Conservation (phyloP, 2,329 filamentous ascomycete genomes). For the Emmonsia crescens region DNA sequence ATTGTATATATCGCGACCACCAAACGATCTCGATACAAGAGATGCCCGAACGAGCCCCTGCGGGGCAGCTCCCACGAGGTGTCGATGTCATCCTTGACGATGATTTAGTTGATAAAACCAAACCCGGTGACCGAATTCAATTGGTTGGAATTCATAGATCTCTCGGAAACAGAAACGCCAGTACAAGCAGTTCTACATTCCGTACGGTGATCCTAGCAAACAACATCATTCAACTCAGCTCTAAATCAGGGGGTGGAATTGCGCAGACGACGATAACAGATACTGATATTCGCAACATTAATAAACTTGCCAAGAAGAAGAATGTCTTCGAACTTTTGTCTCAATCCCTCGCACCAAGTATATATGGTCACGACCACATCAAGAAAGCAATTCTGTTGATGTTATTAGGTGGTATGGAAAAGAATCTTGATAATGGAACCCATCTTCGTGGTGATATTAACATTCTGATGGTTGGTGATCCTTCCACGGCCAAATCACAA, state of each 20-base stretch:
- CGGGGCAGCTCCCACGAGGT: slow-evolving; percentile 85
- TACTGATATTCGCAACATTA: slow-evolving; percentile 96
- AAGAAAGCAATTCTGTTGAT: slow-evolving; percentile 96
- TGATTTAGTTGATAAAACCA: slow-evolving; percentile 86
- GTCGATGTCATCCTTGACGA: slow-evolving; percentile 97
- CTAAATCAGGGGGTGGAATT: slow-evolving; percentile 89
- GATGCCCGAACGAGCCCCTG: slow-evolving; percentile 94
- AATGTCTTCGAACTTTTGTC: slow-evolving; percentile 87
- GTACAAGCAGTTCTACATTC: slow-evolving; percentile 83
- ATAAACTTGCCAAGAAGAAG: slow-evolving; percentile 90
- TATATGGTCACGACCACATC: slow-evolving; percentile 93
- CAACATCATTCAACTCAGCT: slow-evolving; percentile 87
- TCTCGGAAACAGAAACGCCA: slow-evolving; percentile 85
- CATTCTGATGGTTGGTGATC: slow-evolving; percentile 97
- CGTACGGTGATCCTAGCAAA: slow-evolving; percentile 90
- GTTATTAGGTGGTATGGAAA: slow-evolving; percentile 92
- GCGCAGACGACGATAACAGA: slow-evolving; percentile 89
- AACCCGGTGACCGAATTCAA: slow-evolving; percentile 92
- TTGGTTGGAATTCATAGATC: slow-evolving; percentile 94
- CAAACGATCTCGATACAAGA: slow-evolving; percentile 98
- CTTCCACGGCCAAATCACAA: slow-evolving; percentile 97
- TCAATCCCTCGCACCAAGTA: slow-evolving; percentile 89
- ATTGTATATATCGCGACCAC: slow-evolving; percentile 90
- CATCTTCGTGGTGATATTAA: slow-evolving; percentile 98
- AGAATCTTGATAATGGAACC: slow-evolving; percentile 95